phyloP scores from a whole-genome alignment of 108 stramenopile genomes.

The Pseudonitzschia multistriata region DNA sequence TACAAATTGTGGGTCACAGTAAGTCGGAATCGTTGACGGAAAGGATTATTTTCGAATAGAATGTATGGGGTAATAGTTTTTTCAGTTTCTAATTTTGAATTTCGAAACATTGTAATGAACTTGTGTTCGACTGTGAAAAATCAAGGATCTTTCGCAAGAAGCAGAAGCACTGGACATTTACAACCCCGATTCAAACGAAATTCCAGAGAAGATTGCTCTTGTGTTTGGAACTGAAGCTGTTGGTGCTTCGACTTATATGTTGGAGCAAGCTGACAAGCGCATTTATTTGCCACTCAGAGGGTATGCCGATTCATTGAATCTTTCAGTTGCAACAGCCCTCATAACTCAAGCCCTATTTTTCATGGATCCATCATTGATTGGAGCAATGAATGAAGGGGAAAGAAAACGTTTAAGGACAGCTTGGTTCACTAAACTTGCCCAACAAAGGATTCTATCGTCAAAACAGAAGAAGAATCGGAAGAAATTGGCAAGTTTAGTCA shows the following conservation, averaged over 20 bases:
- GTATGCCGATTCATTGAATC: constrained; percentile 89
- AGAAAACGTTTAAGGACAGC: constrained; percentile 52
- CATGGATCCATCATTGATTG: constrained; percentile 68
- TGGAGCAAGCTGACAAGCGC: constrained; percentile 69
- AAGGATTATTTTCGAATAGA: neutral
- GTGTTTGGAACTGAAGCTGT: constrained; percentile 90
- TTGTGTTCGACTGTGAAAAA: neutral
- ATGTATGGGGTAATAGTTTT: too few relatives aligned
- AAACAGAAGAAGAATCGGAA: constrained; percentile 53
- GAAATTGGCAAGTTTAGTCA: constrained; percentile 39
- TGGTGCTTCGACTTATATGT: constrained; percentile 80
- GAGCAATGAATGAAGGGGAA: constrained; percentile 56
- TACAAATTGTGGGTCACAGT: constrained; percentile 77
- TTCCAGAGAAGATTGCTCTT: constrained; percentile 87
- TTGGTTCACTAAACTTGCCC: constrained; percentile 82
- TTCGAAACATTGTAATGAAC: neutral
- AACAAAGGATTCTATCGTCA: constrained; percentile 61
- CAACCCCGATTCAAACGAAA: neutral
- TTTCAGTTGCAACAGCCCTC: constrained; percentile 86
- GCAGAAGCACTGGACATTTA: constrained; percentile 55
- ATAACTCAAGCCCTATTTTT: constrained; percentile 79
- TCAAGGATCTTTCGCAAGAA: constrained; percentile 68
- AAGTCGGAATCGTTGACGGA: neutral
- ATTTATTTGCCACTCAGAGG: constrained; percentile 88
- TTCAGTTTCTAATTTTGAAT: neutral